Evolutionary conservation across 768 basidiomycete genomes (phyloP).

Genomic region (Suillus sp.): DNA sequence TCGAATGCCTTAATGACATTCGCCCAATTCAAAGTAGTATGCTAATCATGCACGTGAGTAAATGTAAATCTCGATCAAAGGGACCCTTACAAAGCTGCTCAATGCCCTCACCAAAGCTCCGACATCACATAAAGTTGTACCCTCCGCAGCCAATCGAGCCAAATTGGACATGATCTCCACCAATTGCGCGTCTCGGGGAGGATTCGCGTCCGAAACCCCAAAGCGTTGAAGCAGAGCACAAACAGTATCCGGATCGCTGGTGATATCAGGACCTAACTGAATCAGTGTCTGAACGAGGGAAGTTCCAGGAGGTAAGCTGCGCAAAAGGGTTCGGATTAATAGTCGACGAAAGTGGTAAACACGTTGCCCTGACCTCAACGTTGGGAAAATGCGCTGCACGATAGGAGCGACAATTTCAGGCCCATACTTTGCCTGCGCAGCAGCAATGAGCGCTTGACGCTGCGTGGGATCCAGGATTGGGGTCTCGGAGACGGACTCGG

Average conservation of each 20-base stretch:
- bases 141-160: slow-evolving; percentile 71
- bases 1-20: slow-evolving; percentile 86
- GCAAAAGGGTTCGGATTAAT: slow-evolving; percentile 17
- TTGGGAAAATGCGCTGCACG: slow-evolving; percentile 72
- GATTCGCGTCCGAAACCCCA: slow-evolving; percentile 69
- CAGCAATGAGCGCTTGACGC: slow-evolving; percentile 71
- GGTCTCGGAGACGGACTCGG: slow-evolving; percentile 65
- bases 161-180: slow-evolving; percentile 71
- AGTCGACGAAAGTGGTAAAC: slow-evolving; percentile 18
- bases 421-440: slow-evolving; percentile 80
- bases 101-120: slow-evolving; percentile 73
- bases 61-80: slow-evolving; percentile 5
- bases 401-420: slow-evolving; percentile 74
- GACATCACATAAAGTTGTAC: slow-evolving; percentile 71
- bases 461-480: slow-evolving; percentile 73
- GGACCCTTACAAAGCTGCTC: slow-evolving; percentile 65
- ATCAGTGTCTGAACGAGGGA: slow-evolving; percentile 75
- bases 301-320: slow-evolving; percentile 65
- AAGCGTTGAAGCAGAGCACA: slow-evolving; percentile 73
- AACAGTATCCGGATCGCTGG: slow-evolving; percentile 69
- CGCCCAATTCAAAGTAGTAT: slow-evolving; percentile 74
- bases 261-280: slow-evolving; percentile 79
- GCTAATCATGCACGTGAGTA: slow-evolving; percentile 43
- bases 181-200: slow-evolving; percentile 70
- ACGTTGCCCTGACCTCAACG: slow-evolving; percentile 56